Evolutionary conservation across 306 rosid genomes (phyloP).

Genomic region (Begonia peltatifolia): DNA sequence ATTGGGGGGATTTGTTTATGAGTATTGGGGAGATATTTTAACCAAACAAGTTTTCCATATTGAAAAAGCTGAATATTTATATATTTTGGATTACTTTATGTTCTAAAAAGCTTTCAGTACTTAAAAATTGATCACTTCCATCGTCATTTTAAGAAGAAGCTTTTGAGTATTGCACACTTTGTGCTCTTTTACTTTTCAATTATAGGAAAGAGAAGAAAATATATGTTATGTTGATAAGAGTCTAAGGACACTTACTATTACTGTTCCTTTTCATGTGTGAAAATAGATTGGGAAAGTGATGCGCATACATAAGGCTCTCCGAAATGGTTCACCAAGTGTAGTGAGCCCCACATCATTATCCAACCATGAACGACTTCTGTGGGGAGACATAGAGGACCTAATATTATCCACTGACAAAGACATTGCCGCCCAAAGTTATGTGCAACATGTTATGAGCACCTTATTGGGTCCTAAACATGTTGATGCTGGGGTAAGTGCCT

Average conservation of each 20-base stretch:
- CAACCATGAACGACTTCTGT: constrained; percentile 39
- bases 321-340: constrained; percentile 14
- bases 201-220: background rate
- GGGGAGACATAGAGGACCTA: constrained; percentile 49
- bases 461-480: constrained; percentile 59
- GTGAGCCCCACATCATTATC: constrained; percentile 37
- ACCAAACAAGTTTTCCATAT: too few relatives aligned
- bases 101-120: too few relatives aligned
- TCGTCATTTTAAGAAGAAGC: too few relatives aligned
- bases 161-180: too few relatives aligned
- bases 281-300: constrained; percentile 68
- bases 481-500: constrained; percentile 59
- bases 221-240: too few relatives aligned
- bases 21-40: too few relatives aligned
- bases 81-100: too few relatives aligned
- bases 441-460: constrained; percentile 54
- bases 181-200: too few relatives aligned
- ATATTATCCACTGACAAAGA: constrained; percentile 39
- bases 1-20: too few relatives aligned
- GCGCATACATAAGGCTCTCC: constrained; percentile 51
- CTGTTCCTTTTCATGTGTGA: background rate
- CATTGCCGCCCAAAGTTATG: constrained; percentile 33
- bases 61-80: too few relatives aligned
- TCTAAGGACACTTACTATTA: background rate
- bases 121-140: too few relatives aligned